Conservation (phyloP, 139 green algal genomes). For the Chlamydomonas sp. region DNA sequence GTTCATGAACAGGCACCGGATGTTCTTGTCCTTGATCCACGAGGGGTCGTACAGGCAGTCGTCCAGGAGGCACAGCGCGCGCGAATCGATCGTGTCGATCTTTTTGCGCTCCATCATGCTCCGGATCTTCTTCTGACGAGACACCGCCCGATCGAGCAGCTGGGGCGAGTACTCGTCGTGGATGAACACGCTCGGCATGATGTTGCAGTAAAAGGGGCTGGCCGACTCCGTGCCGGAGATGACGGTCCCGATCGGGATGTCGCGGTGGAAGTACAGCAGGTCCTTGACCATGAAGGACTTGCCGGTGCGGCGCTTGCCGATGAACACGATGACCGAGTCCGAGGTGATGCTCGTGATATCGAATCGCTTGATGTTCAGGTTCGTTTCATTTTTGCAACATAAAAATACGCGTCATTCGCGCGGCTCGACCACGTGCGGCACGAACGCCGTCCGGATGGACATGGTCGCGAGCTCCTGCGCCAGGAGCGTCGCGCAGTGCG, state of each 20-base stretch:
- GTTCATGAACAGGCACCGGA: constrained; percentile 16
- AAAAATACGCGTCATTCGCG: too few relatives aligned
- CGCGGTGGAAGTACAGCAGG: constrained; percentile 14
- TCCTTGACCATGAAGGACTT: constrained; percentile 16
- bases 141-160: not conserved
- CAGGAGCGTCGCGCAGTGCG: too few relatives aligned
- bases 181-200: constrained; percentile 18
- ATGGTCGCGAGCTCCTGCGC: too few relatives aligned
- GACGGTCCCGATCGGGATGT: constrained; percentile 11
- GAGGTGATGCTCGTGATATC: not conserved
- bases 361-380: too few relatives aligned
- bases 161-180: constrained; percentile 1
- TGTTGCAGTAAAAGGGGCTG: constrained; percentile 3
- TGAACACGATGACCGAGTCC: constrained; percentile 7
- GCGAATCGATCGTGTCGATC: not conserved
- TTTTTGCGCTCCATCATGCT: not conserved
- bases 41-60: constrained; percentile 16
- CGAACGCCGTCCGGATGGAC: too few relatives aligned
- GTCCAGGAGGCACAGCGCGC: constrained; percentile 13
- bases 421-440: too few relatives aligned
- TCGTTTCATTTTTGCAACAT: too few relatives aligned
- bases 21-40: constrained; percentile 9
- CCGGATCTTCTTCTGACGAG: constrained; percentile 3
- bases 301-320: constrained; percentile 20
- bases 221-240: constrained; percentile 9